Base-by-base conservation (phyloP, 2,329 filamentous ascomycete genomes). In the Leptographium radiaticola region DNA sequence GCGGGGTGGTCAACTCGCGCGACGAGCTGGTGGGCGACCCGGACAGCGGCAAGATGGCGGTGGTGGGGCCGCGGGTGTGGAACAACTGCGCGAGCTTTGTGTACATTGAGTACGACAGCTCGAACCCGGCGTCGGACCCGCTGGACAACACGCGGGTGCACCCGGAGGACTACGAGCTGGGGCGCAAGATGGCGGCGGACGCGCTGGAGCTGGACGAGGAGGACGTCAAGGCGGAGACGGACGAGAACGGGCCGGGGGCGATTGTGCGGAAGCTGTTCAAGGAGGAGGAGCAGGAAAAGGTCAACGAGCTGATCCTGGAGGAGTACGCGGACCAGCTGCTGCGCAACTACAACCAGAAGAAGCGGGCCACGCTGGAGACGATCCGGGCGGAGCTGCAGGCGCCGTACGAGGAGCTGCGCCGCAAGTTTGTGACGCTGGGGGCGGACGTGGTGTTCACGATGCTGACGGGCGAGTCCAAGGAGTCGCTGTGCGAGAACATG, bases 81-180 rank as follows among this genome's bases (percentile, higher is more conserved):
- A 89, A 89, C 67, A 98, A 98, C 67, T 96, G 89, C 64, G 90
- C 93, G 55, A 96, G 90, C 71, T 97, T 97, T 72, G 71, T 98
- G 39, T 94, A 83, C 65, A 87, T 98, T 56, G 83, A 87, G 53
- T 96, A 89, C 64, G 90, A 96, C 59, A 77, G 81, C n/a, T 82
- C 84, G 15, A 89, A 88, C 61, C 78, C 84, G 2, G 79, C 86
- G 15, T 88, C 90, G 1, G 93, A 98, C 65, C 95, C 94, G 55
- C 76, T 98, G 31, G 93, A 98, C 69, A 95, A 93, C 65, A 98
- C 93, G 48, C 87, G 93, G 72, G 89, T 98, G 18, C 93, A 98
- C 64, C 93, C 93, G 1, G 93, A 98, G 72, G 93, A 98, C 66
- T 98, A 98, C 68, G 93, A 98, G 61, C 84, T 98, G 57, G 93